Conservation (phyloP, 108 stramenopile species). For the Hondaea fermentalgiana region DNA sequence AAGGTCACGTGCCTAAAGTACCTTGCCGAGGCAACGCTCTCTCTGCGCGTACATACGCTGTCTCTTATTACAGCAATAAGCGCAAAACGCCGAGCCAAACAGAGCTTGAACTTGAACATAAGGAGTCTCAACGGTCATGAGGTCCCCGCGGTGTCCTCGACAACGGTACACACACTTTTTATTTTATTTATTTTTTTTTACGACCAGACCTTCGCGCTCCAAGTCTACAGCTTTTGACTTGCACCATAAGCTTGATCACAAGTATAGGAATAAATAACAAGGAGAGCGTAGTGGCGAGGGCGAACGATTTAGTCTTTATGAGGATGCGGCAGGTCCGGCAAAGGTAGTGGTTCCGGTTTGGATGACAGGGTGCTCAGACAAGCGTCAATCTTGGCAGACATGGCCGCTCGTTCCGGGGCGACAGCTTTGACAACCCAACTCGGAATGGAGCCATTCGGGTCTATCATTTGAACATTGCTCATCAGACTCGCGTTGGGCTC, state of each 20-base stretch:
- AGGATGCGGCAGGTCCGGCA: background rate
- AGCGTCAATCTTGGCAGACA: background rate
- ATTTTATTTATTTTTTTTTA: no score
- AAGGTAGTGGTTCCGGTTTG: background rate
- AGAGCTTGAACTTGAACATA: no score
- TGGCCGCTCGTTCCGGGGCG: background rate
- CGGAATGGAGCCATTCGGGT: constrained; percentile 4
- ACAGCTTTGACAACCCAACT: background rate
- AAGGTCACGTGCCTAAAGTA: no score
- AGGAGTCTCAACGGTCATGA: no score
- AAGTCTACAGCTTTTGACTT: background rate
- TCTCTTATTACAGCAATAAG: no score
- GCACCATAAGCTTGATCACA: background rate
- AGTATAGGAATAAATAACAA: background rate
- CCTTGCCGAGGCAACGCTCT: no score
- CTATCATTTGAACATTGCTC: constrained; percentile 6
- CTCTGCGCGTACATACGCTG: no score
- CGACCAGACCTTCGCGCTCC: no score
- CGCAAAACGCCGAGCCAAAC: no score
- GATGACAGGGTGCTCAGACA: background rate
- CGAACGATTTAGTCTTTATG: background rate
- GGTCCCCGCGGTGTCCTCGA: no score
- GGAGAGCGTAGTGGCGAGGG: background rate
- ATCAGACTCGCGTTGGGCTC: background rate
- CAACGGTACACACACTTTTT: no score